phyloP scores from a whole-genome alignment of 768 basidiomycete species.

The Sutorius australiensis region DNA sequence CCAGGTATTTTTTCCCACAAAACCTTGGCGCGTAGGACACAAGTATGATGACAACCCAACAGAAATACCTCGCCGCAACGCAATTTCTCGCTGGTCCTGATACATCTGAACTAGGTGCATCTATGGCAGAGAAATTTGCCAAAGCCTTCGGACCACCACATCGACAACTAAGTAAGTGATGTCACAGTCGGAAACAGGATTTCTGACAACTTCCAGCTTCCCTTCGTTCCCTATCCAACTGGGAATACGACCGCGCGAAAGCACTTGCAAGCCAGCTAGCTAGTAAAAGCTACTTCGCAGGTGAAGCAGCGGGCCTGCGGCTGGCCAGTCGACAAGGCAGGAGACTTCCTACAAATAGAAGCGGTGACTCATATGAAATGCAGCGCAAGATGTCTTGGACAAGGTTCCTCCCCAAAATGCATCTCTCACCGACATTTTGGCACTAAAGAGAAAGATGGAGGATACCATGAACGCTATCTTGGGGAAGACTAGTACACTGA shows the following conservation, averaged over 20 bases:
- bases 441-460: conserved; percentile 65
- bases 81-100: conserved; percentile 67
- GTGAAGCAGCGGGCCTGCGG: conserved; percentile 79
- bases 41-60: conserved; percentile 3
- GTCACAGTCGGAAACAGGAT: background rate
- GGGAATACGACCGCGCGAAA: conserved; percentile 80
- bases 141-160: conserved; percentile 76
- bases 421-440: conserved; percentile 57
- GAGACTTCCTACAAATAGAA: conserved; percentile 10
- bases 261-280: conserved; percentile 81
- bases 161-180: conserved; percentile 65
- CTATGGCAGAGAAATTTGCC: conserved; percentile 82
- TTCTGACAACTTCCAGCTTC: conserved; percentile 40
- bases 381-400: conserved; percentile 58
- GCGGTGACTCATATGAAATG: background rate
- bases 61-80: conserved; percentile 87
- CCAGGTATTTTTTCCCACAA: conserved; percentile 52
- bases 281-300: conserved; percentile 85
- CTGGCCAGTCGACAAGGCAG: conserved; percentile 63
- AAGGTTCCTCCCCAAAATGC: conserved; percentile 58
- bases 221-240: conserved; percentile 49
- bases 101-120: conserved; percentile 85
- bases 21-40: background rate
- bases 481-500: conserved; percentile 67
- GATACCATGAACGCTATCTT: conserved; percentile 65